These are phyloP conservation scores for Colletotrichum liaoningense DNA, from an alignment of 2,329 filamentous ascomycete species.

Conservation along the genomic window DNA sequence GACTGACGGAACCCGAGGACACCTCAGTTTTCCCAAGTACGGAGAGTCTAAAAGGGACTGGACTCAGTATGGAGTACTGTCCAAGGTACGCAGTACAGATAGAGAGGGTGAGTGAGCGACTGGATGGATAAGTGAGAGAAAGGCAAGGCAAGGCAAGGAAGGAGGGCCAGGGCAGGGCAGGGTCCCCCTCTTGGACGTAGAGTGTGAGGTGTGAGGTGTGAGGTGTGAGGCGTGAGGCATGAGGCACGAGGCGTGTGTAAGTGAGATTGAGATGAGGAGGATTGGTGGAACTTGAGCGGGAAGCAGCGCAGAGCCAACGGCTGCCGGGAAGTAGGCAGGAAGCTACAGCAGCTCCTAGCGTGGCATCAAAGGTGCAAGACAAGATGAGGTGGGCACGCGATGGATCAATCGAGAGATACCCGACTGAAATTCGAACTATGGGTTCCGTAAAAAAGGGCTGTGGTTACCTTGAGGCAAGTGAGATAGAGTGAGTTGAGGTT, in stretches of 20 bases:
- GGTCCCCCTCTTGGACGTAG: background rate
- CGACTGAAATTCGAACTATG: no score
- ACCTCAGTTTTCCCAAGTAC: background rate
- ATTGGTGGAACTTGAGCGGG: slow-evolving; percentile 1
- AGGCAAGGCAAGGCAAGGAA: background rate
- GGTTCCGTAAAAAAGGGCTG: no score
- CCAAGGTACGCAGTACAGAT: no score
- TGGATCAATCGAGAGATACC: no score
- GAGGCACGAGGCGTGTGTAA: background rate
- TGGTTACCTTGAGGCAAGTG: background rate
- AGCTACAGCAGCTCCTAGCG: background rate
- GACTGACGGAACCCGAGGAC: slow-evolving; percentile 30
- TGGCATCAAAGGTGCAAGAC: background rate
- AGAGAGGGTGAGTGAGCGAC: background rate
- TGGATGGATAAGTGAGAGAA: background rate
- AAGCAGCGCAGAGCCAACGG: background rate
- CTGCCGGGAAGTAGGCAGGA: background rate
- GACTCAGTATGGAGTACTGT: no score
- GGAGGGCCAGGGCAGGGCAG: background rate
- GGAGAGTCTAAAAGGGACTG: background rate
- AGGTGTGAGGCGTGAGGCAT: no score
- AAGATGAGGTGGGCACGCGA: background rate
- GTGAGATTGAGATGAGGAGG: slow-evolving; percentile 5
- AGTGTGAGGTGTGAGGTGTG: background rate
- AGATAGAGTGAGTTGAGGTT: background rate